Evolutionary conservation across 1,139 yeast species (phyloP).

Genomic region (Zygoascus meyerae): DNA sequence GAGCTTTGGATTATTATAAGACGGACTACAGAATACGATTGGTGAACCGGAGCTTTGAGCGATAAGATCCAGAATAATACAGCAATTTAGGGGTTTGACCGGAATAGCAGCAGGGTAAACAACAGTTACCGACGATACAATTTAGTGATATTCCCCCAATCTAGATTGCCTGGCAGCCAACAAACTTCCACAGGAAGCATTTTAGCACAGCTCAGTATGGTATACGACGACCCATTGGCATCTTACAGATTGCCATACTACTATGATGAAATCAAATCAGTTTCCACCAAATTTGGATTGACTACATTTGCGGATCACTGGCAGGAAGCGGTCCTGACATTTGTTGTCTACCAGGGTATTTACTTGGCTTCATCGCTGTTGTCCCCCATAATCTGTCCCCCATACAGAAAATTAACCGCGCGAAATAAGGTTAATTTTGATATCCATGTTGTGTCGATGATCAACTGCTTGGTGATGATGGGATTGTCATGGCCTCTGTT

Average conservation of each 20-base stretch:
- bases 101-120: no score
- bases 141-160: neutral
- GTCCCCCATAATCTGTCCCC: constrained; percentile 44
- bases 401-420: constrained; percentile 43
- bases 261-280: constrained; percentile 13
- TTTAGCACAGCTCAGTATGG: no score
- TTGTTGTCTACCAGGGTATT: constrained; percentile 42
- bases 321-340: constrained; percentile 48
- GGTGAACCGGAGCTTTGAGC: no score
- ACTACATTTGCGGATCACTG: constrained; percentile 39
- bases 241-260: constrained; percentile 13
- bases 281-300: constrained; percentile 22
- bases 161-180: neutral
- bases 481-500: constrained; percentile 54
- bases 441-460: constrained; percentile 82
- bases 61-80: no score
- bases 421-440: constrained; percentile 67
- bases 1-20: no score
- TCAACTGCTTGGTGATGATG: constrained; percentile 64
- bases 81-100: no score
- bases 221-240: constrained; percentile 19
- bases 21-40: no score
- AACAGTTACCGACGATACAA: no score
- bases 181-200: no score
- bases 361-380: constrained; percentile 42